These are phyloP conservation scores for Chenopodium suecicum DNA, from an alignment of 148 eudicot species.

Conservation along the genomic window DNA sequence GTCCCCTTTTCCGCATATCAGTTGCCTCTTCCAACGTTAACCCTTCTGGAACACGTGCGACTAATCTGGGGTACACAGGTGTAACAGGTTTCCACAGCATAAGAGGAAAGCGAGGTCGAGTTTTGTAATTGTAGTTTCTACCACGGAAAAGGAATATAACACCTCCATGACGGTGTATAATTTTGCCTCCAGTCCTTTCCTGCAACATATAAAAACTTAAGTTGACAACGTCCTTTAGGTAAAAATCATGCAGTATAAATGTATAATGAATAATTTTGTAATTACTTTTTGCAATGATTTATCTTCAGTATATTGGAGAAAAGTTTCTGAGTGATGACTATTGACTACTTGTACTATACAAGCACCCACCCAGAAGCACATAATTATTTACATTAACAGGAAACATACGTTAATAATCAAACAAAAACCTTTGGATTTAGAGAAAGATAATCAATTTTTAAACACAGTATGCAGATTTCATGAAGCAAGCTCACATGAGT, in stretches of 20 bases:
- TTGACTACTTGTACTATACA: neutral
- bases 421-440: neutral
- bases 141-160: constrained; percentile 85
- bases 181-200: constrained; percentile 94
- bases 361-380: neutral
- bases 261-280: neutral
- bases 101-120: constrained; percentile 81
- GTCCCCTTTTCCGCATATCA: constrained; percentile 80
- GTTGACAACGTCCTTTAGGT: constrained; percentile 1
- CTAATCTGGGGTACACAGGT: constrained; percentile 87
- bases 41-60: constrained; percentile 78
- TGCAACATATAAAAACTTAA: constrained; percentile 31
- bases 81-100: constrained; percentile 93
- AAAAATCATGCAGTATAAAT: neutral
- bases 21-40: constrained; percentile 76
- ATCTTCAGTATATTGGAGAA: neutral
- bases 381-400: neutral
- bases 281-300: neutral
- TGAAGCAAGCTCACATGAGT: constrained; percentile 16
- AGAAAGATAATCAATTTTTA: neutral
- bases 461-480: neutral
- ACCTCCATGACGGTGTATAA: constrained; percentile 75
- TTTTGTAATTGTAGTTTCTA: constrained; percentile 82
- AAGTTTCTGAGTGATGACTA: neutral
- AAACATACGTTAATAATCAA: neutral